phyloP scores from a whole-genome alignment of 805 yeast species.

The Kuraishia piskuri region DNA sequence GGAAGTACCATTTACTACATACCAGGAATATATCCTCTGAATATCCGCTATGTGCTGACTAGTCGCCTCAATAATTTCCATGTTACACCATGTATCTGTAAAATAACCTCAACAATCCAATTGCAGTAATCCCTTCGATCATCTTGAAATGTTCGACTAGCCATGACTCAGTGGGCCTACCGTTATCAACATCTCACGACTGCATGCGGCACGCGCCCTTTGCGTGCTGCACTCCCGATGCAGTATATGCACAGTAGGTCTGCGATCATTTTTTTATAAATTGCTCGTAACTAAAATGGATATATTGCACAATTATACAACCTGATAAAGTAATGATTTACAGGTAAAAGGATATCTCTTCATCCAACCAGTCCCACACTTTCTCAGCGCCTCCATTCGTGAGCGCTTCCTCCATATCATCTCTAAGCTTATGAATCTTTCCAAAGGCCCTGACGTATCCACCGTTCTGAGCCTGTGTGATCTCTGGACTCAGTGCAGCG shows the following conservation, averaged over 20 bases:
- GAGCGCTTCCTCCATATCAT: constrained; percentile 25
- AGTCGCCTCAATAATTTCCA: background rate
- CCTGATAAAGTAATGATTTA: too few species aligned
- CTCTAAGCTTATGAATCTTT: constrained; percentile 21
- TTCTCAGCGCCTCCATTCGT: constrained; percentile 23
- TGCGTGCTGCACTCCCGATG: too few species aligned
- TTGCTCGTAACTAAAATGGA: too few species aligned
- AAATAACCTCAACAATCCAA: too few species aligned
- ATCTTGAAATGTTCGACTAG: background rate
- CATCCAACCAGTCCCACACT: constrained; percentile 27
- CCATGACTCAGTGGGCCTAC: background rate
- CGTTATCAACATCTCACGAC: background rate
- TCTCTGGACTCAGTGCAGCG: constrained; percentile 26
- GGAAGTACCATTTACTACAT: background rate
- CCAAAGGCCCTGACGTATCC: constrained; percentile 19
- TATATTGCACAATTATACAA: too few species aligned
- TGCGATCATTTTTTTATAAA: too few species aligned
- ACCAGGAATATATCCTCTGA: background rate
- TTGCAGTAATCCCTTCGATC: too few species aligned
- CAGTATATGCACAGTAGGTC: too few species aligned
- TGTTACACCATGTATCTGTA: too few species aligned
- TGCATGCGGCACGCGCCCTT: background rate
- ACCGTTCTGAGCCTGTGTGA: constrained; percentile 19
- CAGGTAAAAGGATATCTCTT: constrained; percentile 1
- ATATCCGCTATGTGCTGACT: background rate